Evolutionary conservation across 805 yeast genomes (phyloP), one percentile per base, ranked within the genome.

Genomic region (Yarrowia sp.): DNA sequence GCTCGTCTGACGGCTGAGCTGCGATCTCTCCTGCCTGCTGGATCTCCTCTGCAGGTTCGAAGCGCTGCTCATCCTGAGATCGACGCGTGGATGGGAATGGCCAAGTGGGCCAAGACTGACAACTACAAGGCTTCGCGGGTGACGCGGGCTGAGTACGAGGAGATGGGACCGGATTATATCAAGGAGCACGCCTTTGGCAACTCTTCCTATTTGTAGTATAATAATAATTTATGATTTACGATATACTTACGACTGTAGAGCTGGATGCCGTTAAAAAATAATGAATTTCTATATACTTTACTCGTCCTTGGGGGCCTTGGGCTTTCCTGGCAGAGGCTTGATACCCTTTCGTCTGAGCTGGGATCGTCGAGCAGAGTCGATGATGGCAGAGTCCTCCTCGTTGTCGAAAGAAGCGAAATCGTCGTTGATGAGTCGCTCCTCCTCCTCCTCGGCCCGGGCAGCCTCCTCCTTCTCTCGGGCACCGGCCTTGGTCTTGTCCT

Each of bases 81-180:
- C 29, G 99, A 93, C 72, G 83, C 97, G 1, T 94, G 99, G 98
- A 85, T 79, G 68, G 99, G 99, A 27, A 91, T 94, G 96, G 85
- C 89, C 12, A 81, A 81, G 68, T 89, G 96, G 88, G 77, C 92
- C 6, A 68, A 68, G 2, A 77, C 80, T 21, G 78, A 74, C 1
- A 83, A 78, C 16, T 78, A 80, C 36, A 68, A 76, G 25, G 67
- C 74, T 1, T 75, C 82, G 9, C 83, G 79, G 63, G 77, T 93
- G 22, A 80, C 94, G 0, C 82, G 80, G 66, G 74, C 79, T 62
- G 96, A 92, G 65, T 94, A 90, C 70, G 87, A 86, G 46, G 99
- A 94, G 72, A 83, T 81, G 78, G 99, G 99, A 0, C 78, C 89
- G 0, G 97, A 90, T 62, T 93, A 91, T 71, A 84, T 92, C 51